A percentile compares a stretch with the other conserved stretches of the same genome.
These are phyloP conservation scores for Suhomyces sp. DNA, from an alignment of 805 yeast species.

Conservation along the genomic window DNA sequence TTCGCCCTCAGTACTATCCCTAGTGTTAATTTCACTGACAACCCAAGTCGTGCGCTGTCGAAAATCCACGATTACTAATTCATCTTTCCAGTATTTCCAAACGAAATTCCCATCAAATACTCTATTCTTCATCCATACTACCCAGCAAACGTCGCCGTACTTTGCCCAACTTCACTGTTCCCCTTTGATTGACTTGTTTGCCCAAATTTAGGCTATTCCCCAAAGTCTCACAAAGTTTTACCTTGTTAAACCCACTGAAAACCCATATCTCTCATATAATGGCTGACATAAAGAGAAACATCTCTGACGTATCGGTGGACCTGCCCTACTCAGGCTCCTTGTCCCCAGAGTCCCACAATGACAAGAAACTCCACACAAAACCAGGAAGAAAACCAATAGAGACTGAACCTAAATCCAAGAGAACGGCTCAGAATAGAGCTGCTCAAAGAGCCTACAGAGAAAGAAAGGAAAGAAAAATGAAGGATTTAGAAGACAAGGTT, in stretches of 20 bases:
- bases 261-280: constrained; percentile 11
- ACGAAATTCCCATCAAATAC: no score
- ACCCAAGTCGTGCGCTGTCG: no score
- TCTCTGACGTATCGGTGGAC: constrained; percentile 19
- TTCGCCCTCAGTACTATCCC: no score
- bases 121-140: no score
- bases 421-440: constrained; percentile 96
- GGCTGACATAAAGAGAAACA: constrained; percentile 34
- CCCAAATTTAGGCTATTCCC: no score
- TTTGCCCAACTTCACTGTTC: no score
- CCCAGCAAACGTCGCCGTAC: neutral
- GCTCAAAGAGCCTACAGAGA: constrained; percentile 98
- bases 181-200: no score
- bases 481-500: constrained; percentile 81
- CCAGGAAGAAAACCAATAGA: constrained; percentile 84
- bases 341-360: constrained; percentile 26
- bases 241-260: neutral
- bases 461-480: constrained; percentile 84
- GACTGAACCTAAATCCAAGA: constrained; percentile 77
- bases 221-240: neutral
- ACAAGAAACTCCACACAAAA: constrained; percentile 44
- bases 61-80: no score
- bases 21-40: no score
- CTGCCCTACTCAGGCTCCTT: constrained; percentile 7
- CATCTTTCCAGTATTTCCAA: no score